Percentiles rank a stretch among this genome's conserved stretches.
Conservation (phyloP, 345 rosid genomes). For the Aquilaria sinensis region DNA sequence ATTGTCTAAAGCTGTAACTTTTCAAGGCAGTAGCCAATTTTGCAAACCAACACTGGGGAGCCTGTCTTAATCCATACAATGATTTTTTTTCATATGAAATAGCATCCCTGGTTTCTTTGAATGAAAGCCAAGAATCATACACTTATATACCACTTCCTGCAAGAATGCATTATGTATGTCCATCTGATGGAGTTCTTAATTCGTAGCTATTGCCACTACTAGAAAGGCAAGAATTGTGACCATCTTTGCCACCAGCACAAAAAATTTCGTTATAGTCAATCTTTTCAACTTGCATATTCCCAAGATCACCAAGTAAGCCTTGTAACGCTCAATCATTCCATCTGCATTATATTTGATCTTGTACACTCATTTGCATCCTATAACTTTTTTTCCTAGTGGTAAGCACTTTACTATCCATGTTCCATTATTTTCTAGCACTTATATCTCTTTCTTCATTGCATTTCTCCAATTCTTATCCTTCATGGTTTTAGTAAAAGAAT, state of each 20-base stretch:
- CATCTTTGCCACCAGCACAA: background rate
- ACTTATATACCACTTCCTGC: too few relatives aligned
- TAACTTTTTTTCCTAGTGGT: background rate
- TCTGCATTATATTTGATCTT: conserved; percentile 6
- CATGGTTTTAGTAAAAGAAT: background rate
- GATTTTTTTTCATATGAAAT: too few relatives aligned
- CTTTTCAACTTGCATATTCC: background rate
- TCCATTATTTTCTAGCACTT: conserved; percentile 1
- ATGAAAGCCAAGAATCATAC: too few relatives aligned
- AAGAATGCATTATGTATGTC: background rate
- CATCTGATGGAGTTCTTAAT: background rate
- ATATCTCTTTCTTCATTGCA: background rate
- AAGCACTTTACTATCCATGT: background rate
- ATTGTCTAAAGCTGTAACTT: too few relatives aligned
- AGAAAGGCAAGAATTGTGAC: background rate
- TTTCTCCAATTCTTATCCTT: background rate
- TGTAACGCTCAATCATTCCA: background rate
- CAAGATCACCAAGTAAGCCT: too few relatives aligned
- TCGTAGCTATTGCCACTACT: background rate
- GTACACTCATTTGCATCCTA: conserved; percentile 6
- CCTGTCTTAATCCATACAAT: too few relatives aligned
- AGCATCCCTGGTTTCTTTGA: too few relatives aligned
- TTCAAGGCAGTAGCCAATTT: too few relatives aligned
- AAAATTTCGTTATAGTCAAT: too few relatives aligned
- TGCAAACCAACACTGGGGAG: too few relatives aligned